These are phyloP conservation scores for Cryptococcus floricola DNA, from an alignment of 1,284 basidiomycete species.

Conservation along the genomic window DNA sequence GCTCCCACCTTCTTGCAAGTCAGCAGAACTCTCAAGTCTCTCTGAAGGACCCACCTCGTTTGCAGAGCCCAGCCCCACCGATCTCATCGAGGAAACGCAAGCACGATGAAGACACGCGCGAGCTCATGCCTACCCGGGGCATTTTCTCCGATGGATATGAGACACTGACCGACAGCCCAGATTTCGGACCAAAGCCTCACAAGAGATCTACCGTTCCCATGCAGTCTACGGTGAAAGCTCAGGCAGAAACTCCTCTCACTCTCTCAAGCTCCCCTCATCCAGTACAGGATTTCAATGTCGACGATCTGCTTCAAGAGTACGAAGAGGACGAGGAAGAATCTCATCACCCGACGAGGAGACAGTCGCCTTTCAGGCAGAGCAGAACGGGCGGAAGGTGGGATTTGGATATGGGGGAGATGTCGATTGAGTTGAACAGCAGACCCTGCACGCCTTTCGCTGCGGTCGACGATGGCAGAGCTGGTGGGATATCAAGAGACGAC, in stretches of 20 bases:
- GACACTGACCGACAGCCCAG: not conserved
- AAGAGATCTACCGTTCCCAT: no score
- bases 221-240: no score
- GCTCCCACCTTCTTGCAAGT: not conserved
- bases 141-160: not conserved
- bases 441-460: no score
- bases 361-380: no score
- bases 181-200: not conserved
- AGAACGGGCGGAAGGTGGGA: no score
- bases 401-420: no score
- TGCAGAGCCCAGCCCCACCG: not conserved
- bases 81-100: not conserved
- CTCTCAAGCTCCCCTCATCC: no score
- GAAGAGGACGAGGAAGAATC: not conserved
- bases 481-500: no score
- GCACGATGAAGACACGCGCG: not conserved
- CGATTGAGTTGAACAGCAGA: no score
- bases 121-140: not conserved
- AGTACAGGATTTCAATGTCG: not conserved
- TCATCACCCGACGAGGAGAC: no score
- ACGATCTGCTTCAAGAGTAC: not conserved
- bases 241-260: no score
- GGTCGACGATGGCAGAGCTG: no score
- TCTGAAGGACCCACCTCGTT: not conserved
- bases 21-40: not conserved